These are phyloP conservation scores for Scolecobasidium constrictum DNA, from an alignment of 2,329 filamentous ascomycete genomes.

Conservation along the genomic window DNA sequence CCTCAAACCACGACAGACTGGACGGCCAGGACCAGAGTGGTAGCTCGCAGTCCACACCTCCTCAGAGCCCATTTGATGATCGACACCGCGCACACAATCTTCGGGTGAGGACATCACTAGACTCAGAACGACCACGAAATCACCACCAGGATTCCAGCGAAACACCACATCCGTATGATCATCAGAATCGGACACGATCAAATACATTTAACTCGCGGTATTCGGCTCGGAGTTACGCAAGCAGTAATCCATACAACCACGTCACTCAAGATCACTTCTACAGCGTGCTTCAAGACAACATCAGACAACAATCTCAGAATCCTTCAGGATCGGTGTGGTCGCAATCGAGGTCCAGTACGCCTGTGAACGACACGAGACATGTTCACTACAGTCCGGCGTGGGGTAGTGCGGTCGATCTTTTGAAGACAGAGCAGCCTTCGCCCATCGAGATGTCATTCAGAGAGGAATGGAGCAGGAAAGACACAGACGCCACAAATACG, in stretches of 20 bases:
- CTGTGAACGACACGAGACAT: slow-evolving; percentile 3
- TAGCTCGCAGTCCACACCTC: background rate
- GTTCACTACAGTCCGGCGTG: background rate
- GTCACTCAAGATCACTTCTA: slow-evolving; percentile 4
- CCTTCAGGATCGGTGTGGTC: slow-evolving; percentile 2
- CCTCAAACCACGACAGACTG: background rate
- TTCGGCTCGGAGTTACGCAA: background rate
- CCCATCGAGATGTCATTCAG: background rate
- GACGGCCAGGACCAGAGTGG: too few species aligned
- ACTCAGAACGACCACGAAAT: background rate
- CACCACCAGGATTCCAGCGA: background rate
- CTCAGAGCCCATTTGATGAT: background rate
- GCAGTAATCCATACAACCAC: slow-evolving; percentile 4
- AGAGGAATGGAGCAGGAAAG: background rate
- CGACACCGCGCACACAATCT: background rate
- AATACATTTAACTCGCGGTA: background rate
- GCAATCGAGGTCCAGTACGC: background rate
- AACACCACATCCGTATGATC: background rate
- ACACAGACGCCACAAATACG: too few species aligned
- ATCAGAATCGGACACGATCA: background rate
- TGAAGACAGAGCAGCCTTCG: background rate
- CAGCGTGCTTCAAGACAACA: slow-evolving; percentile 5
- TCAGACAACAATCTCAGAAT: slow-evolving; percentile 1
- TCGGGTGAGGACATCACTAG: background rate
- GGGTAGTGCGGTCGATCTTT: background rate